Conservation (phyloP, 1,284 basidiomycete genomes). For the Cutaneotrichosporon sp. region DNA sequence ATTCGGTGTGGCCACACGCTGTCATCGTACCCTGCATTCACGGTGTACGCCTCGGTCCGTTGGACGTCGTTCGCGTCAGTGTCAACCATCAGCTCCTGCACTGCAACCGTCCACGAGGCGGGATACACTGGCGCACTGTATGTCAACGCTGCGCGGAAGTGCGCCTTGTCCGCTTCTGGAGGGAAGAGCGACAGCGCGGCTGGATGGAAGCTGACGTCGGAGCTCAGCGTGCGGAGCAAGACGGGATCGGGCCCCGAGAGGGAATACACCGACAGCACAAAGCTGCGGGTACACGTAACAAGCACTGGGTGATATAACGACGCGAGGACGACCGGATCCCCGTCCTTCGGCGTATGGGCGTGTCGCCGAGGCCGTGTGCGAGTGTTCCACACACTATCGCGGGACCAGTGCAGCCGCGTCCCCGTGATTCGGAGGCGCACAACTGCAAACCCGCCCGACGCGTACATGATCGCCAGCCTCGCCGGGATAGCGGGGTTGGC, state of each 20-base stretch:
- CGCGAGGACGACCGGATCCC: conserved; percentile 41
- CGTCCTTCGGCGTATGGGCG: not conserved
- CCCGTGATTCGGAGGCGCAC: conserved; percentile 22
- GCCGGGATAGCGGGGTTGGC: conserved; percentile 24
- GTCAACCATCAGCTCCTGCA: conserved; percentile 42
- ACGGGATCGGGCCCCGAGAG: conserved; percentile 10
- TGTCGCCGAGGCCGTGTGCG: conserved; percentile 1
- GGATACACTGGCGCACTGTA: conserved; percentile 47
- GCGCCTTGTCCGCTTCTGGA: not conserved
- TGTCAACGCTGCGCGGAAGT: conserved; percentile 38
- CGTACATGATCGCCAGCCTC: conserved; percentile 42
- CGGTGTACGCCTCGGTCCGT: conserved; percentile 37
- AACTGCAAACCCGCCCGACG: conserved; percentile 45
- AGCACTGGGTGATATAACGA: conserved; percentile 35
- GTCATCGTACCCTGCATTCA: conserved; percentile 18
- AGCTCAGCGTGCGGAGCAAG: conserved; percentile 38
- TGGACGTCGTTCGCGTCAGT: conserved; percentile 8
- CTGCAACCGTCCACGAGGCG: conserved; percentile 44
- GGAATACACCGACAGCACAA: conserved; percentile 39
- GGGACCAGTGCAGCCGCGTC: conserved; percentile 19
- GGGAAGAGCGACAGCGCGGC: conserved; percentile 42
- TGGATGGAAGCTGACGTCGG: conserved; percentile 46
- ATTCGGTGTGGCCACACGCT: conserved; percentile 34
- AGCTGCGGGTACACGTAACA: conserved; percentile 37
- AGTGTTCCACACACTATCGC: conserved; percentile 26